Base-by-base conservation (phyloP, 2,329 filamentous ascomycete species). In the Cercospora beticola region DNA sequence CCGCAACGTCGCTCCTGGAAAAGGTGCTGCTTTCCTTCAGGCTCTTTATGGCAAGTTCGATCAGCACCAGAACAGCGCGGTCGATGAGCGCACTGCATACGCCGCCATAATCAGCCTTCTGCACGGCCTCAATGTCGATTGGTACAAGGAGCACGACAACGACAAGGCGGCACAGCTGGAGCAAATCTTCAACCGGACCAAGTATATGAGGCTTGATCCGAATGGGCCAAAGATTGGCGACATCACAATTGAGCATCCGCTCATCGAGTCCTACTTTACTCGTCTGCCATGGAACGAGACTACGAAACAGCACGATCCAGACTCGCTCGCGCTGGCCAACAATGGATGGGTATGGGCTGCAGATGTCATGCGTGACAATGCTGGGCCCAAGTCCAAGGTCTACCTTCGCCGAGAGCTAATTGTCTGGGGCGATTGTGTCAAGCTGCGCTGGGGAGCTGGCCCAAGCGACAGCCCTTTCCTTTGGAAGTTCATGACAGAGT, bases 321-420 rank as follows among this genome's bases (percentile, higher is more conserved):
- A 90, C 67, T 90, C 93, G 54, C 85, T 97, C 57, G 92, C 92
- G 2, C 82, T 99, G 62, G 94, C 90, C 49, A 98, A 98, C 81
- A 99, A 99, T 77, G 95, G 95, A 54, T 99, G 95, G 95, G 94
- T 99, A 8, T 99, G 95, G 95, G 94, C 92, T 68, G 94, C 94
- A 5, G 96, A 98, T 81, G 94, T 95, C 1, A 87, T 98, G 80
- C 86, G 92, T 54, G 95, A 99, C 82, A 95, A 98, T 76, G 95
- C 95, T 31, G 96, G 96, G 0, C 91, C 93, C 0, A 85, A 92
- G 58, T 97, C 94, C 8, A 89, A 90, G 66, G 93, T 94, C n/a
- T 99, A 99, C 77, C 86, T 99, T n/a, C 88, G 93, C 63, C 88
- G 95, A 73, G 93, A 99, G 80, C 93, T 99, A 69, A 98, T 99